phyloP scores from a whole-genome alignment of 164 flowering plant species.

The Saururus chinensis region DNA sequence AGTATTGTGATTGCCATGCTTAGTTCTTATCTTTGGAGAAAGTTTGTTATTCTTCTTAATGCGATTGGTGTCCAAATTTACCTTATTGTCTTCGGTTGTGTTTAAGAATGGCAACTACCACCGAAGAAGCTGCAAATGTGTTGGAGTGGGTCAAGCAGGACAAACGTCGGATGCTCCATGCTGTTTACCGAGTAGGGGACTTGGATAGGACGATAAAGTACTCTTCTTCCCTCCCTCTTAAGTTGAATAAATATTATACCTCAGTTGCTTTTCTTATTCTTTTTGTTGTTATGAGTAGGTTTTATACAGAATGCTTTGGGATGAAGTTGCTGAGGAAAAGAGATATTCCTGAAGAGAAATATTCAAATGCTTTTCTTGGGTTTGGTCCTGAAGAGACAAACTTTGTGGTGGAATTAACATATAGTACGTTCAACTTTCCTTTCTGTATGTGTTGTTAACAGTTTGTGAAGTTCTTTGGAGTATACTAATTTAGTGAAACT shows the following conservation, averaged over 20 bases:
- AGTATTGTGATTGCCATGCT: no score
- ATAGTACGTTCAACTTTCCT: slow-evolving; percentile 43
- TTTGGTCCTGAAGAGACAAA: slow-evolving; percentile 84
- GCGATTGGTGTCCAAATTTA: no score
- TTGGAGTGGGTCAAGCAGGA: slow-evolving; percentile 73
- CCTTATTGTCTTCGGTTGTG: neutral
- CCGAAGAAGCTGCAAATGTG: slow-evolving; percentile 34
- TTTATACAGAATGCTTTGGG: slow-evolving; percentile 85
- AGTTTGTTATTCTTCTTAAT: no score
- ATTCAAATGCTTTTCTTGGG: slow-evolving; percentile 92
- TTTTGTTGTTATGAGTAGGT: slow-evolving; percentile 27
- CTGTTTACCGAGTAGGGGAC: slow-evolving; percentile 78
- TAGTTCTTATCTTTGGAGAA: no score
- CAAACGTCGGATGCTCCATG: slow-evolving; percentile 66
- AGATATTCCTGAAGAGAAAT: slow-evolving; percentile 89
- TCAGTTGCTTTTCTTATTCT: neutral
- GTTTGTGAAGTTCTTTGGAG: neutral
- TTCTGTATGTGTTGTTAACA: neutral
- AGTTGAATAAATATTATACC: no score
- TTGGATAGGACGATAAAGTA: slow-evolving; percentile 76
- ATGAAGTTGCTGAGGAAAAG: slow-evolving; percentile 88
- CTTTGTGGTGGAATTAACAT: slow-evolving; percentile 84
- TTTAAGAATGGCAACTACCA: slow-evolving; percentile 22
- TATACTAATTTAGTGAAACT: no score
- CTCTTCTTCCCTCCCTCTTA: slow-evolving; percentile 1